Base-by-base conservation (phyloP, 164 flowering plant genomes). In the Sextonia rubra region DNA sequence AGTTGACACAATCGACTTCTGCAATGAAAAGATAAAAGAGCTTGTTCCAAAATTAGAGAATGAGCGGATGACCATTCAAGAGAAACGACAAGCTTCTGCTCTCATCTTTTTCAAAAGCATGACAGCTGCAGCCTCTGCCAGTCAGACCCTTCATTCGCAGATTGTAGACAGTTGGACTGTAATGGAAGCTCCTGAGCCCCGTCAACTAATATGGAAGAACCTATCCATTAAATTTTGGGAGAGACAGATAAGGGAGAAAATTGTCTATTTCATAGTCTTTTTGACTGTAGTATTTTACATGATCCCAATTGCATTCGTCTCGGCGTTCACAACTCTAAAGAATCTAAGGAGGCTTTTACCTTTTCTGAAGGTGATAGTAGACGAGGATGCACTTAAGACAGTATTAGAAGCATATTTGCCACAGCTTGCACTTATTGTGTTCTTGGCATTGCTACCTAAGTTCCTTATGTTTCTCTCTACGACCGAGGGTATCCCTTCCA, bases 341-440 rank as follows among this genome's bases (percentile, higher is more conserved):
- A 95, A 95, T 77, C 73, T 95, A 77, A 77, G 56, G 82, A 91
- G 88, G 78, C 27, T 81, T 25, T 86, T 95, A 24, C 93, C 98
- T 7, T 95, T 93, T 73, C 24, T 90, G 70, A 90, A 91, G 82
- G 83, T 89, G 25, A 69, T 95, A 61, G 76, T 93, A n/a, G 65
- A 90, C 2, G 44, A 27, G 0, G 71, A 0, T 3, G 83, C 75
- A 0, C 20, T 95, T 48, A 90, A 56, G 83, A 91, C 97, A 2
- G 89, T 93, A n/a, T 72, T 95, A 73, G 90, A 84, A 80, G 98
- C 99, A 29, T 95, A 85, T 71, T 86, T 95, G 27, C 99, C 99
- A 66, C 99, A 95, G 86, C 62, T 95, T 79, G 94, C 94, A 1
- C 90, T 95, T 23, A 80, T 93, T 37, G 74, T 91, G 11, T 95